A percentile compares a stretch with the other conserved stretches of the same genome.
These are phyloP conservation scores for Ogataea methylovora DNA, from an alignment of 805 yeast genomes.

Conservation along the genomic window DNA sequence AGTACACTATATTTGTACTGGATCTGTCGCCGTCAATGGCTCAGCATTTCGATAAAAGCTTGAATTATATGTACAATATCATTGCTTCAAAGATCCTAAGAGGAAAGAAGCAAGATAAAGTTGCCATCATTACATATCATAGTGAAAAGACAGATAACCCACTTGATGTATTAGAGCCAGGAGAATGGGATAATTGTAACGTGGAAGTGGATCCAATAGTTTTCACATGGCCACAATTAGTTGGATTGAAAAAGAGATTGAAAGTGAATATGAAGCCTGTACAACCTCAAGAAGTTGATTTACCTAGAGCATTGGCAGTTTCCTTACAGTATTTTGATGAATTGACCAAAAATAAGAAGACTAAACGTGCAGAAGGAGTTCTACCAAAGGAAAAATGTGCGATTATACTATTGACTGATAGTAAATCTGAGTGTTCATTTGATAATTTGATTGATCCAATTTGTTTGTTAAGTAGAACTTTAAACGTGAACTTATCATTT, in stretches of 20 bases:
- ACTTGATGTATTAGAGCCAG: slow-evolving; percentile 11
- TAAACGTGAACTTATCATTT: background rate
- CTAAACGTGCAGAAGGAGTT: background rate
- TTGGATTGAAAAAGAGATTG: slow-evolving; percentile 6
- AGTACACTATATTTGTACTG: slow-evolving; percentile 30
- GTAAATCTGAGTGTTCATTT: slow-evolving; percentile 2
- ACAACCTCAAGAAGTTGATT: slow-evolving; percentile 16
- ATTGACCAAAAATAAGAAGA: slow-evolving; percentile 2
- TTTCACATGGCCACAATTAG: slow-evolving; percentile 11
- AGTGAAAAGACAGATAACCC: slow-evolving; percentile 18
- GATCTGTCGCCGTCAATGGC: slow-evolving; percentile 43
- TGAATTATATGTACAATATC: slow-evolving; percentile 34
- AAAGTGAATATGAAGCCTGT: slow-evolving; percentile 11
- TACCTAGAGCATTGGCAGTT: slow-evolving; percentile 20
- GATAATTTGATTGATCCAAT: slow-evolving; percentile 1
- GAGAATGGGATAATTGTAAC: slow-evolving; percentile 16
- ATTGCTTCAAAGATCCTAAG: slow-evolving; percentile 22
- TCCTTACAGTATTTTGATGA: slow-evolving; percentile 13
- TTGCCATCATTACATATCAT: slow-evolving; percentile 17
- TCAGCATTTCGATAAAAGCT: slow-evolving; percentile 28
- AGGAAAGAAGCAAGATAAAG: slow-evolving; percentile 19
- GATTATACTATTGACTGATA: slow-evolving; percentile 1
- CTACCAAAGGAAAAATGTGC: slow-evolving; percentile 2
- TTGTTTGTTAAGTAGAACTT: background rate
- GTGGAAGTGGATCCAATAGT: slow-evolving; percentile 9